Evolutionary conservation across 371 early-diverging fungal species (phyloP), one percentile per base, ranked within the genome.

Genomic region (Dichotomocladium elegans): DNA sequence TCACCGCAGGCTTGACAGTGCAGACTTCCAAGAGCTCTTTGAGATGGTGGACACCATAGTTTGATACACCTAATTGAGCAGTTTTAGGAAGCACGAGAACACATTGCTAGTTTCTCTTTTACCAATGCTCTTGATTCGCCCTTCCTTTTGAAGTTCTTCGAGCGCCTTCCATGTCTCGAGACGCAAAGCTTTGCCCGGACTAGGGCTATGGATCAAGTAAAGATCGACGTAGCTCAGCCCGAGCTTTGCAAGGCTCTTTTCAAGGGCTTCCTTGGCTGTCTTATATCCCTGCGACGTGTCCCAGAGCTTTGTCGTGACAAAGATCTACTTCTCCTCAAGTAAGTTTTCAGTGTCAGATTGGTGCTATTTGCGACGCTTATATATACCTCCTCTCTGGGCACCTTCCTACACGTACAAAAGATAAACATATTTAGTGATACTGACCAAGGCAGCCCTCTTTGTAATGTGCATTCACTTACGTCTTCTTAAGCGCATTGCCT

Each of bases 241-340:
- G 22, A 90, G 72, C 28, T 74, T 70, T 27, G 66, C 54, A 19
- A 90, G 54, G 19, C 80, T 80, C 24, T 51, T 45, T 33, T 79
- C 74, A 30, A 65, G 66, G 10, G 77, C 78, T 15, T 55, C 59
- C 9, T 69, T 40, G n/a, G 78, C 69, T 17, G 68, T 60, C 8
- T 72, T 73, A 46, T 68, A 77, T 1, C 79, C 79, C 10, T 81
- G 79, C 47, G 66, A 63, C 2, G 47, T 31, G 53, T 80, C 71
- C 68, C 61, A 62, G 1, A 91, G 69, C 48, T 91, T 91, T 2
- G 89, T 86, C 11, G 91, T 91, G 34, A 91, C 76, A 66, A 84
- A 91, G 30, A 91, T 68, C 57, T 87, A 30, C 25, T 15, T 17
- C 9, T 17, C n/a, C 41, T 27, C 19, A 41, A 29, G 26, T 5